Base-by-base conservation (phyloP, 225 moss, liverwort and hornwort species). In the Thuidium tamariscinum region DNA sequence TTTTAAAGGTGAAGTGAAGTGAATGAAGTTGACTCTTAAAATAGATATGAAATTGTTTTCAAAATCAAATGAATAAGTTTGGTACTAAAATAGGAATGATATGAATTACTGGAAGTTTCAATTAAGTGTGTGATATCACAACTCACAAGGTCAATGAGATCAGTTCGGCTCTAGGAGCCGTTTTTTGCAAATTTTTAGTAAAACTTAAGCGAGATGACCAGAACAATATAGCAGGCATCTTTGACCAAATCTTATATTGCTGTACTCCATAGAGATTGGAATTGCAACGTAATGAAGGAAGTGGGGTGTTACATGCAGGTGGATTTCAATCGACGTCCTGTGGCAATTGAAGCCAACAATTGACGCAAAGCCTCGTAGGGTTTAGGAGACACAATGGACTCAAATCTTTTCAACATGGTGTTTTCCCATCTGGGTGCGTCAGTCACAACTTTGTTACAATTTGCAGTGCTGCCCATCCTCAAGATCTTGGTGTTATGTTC, bases 401-500 rank as follows among this genome's bases (percentile, higher is more conserved):
- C 62, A 1, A 79, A 87, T 77, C 63, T 84, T 62, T 23, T 81
- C 39, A 89, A 44, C 37, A 76, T 63, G 41, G 30, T 67, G 88
- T 71, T 36, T 67, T 77, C 64, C n/a, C 66, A 83, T 15, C 37
- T 89, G 26, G 60, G 62, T 44, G 72, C 32, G 85, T 92, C 91
- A 5, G 86, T 41, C 71, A 15, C 70, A 39, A 80, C 87, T 17
- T 81, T 91, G 87, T n/a, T 91, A 64, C 92, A 92, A 52, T 92
- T 92, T 71, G 90, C 92, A 48, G 92, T 92, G 76, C 30, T 92
- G 21, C 92, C 92, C 27, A 46, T 92, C 52, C 84, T 91, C 67
- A 92, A 92, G 84, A 89, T 92, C 65, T 86, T 92, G 81, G 84
- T 91, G 3, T 46, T 92, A 22, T 92, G 91, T 51, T 88, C 89